Conservation (phyloP, 768 basidiomycete genomes). For the Boletus subcaerulescens region DNA sequence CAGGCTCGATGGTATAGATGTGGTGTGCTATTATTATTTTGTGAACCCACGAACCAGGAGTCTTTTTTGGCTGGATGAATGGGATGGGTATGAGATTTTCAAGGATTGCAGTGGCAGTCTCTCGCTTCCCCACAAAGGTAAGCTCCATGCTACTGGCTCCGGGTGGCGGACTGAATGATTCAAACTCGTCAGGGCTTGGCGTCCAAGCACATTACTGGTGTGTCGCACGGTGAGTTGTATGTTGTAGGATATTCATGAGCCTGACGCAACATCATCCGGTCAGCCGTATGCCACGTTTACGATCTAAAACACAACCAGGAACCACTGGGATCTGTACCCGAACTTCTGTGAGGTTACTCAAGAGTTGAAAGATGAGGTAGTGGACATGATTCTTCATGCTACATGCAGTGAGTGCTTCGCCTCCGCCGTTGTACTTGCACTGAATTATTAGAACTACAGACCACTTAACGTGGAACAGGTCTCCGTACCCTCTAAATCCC, state of each 20-base stretch:
- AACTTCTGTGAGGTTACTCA: too few species aligned
- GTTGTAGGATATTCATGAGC: background rate
- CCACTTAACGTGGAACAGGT: conserved; percentile 29
- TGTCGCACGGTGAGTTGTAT: conserved; percentile 9
- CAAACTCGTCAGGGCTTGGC: conserved; percentile 26
- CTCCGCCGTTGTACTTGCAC: background rate
- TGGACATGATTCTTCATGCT: conserved; percentile 27
- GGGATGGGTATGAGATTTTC: conserved; percentile 34
- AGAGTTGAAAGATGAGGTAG: conserved; percentile 25
- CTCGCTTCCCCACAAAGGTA: conserved; percentile 26
- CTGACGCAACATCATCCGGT: conserved; percentile 7
- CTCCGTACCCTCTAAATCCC: conserved; percentile 20
- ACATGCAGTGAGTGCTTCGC: conserved; percentile 19
- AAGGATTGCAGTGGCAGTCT: conserved; percentile 19
- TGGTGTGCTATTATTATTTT: conserved; percentile 47
- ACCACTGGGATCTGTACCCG: conserved; percentile 35
- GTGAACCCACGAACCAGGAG: conserved; percentile 43
- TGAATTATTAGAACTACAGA: conserved; percentile 5
- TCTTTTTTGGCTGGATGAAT: conserved; percentile 56
- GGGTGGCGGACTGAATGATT: background rate
- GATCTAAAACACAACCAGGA: conserved; percentile 23
- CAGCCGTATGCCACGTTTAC: background rate
- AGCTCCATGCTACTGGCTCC: background rate
- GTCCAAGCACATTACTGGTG: conserved; percentile 40
- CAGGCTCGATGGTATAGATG: conserved; percentile 11